Evolutionary conservation across 78 protist species (phyloP).

Genomic region (Emiliania huxleyi): DNA sequence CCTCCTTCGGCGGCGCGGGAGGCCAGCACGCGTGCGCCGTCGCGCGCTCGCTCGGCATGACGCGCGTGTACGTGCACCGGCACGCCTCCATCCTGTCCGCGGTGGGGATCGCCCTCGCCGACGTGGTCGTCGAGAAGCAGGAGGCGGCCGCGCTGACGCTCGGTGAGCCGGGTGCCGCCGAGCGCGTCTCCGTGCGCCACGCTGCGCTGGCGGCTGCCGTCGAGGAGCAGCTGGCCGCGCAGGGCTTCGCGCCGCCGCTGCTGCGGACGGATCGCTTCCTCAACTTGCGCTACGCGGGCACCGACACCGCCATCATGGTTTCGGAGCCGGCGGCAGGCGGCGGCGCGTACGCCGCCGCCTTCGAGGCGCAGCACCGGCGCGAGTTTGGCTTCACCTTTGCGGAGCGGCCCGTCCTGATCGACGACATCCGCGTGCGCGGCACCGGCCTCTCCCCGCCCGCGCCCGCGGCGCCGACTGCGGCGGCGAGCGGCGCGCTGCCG

Average conservation of each 20-base stretch:
- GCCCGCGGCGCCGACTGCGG: not conserved
- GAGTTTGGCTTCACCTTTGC: conserved; percentile 57
- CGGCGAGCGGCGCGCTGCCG: not conserved
- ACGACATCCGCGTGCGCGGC: conserved; percentile 84
- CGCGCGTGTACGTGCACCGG: conserved; percentile 71
- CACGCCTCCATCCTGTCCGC: conserved; percentile 84
- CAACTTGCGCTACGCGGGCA: conserved; percentile 79
- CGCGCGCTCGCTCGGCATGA: conserved; percentile 83
- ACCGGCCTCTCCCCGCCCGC: conserved; percentile 5
- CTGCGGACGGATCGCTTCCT: conserved; percentile 21
- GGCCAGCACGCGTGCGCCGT: conserved; percentile 79
- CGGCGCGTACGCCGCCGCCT: not conserved
- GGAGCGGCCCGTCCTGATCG: conserved; percentile 69
- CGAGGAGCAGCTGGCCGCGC: not conserved
- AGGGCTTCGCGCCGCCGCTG: conserved; percentile 20
- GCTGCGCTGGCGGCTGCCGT: not conserved
- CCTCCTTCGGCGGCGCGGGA: conserved; percentile 96
- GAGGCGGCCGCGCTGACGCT: not conserved
- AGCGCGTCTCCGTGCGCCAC: not conserved
- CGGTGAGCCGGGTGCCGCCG: not conserved
- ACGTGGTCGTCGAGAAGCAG: conserved; percentile 59
- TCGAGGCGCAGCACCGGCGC: not conserved
- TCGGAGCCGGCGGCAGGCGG: conserved; percentile 16
- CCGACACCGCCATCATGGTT: conserved; percentile 76
- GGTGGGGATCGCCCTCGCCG: conserved; percentile 85